Conservation (phyloP, 108 stramenopile species). For the Mediolabrus comicus region DNA sequence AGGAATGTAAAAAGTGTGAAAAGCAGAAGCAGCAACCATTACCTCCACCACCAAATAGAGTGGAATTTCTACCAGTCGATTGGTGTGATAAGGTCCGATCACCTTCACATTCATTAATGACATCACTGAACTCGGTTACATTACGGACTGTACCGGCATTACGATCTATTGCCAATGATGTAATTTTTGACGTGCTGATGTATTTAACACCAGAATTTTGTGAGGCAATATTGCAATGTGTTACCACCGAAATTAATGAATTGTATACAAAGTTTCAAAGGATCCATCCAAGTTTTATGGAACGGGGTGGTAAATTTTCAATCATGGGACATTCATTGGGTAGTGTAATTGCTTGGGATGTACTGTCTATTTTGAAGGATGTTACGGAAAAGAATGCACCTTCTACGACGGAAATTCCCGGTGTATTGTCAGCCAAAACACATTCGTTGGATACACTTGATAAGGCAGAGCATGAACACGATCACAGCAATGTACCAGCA, state of each 20-base stretch:
- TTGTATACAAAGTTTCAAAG: slow-evolving; percentile 55
- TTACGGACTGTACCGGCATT: slow-evolving; percentile 75
- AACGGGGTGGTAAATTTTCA: slow-evolving; percentile 56
- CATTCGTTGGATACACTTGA: slow-evolving; percentile 18
- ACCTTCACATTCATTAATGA: slow-evolving; percentile 58
- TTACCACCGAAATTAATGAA: slow-evolving; percentile 68
- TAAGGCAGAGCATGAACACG: neutral
- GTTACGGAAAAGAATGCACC: slow-evolving; percentile 22
- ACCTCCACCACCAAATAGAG: slow-evolving; percentile 66
- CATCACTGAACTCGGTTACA: slow-evolving; percentile 68
- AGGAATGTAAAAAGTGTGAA: slow-evolving; percentile 57
- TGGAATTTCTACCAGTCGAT: slow-evolving; percentile 83
- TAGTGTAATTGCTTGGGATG: slow-evolving; percentile 86
- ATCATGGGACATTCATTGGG: slow-evolving; percentile 88
- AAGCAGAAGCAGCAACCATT: slow-evolving; percentile 44
- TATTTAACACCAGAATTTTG: slow-evolving; percentile 85
- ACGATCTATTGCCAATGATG: slow-evolving; percentile 85
- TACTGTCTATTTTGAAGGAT: slow-evolving; percentile 71
- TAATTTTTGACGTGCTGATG: slow-evolving; percentile 62
- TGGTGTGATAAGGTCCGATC: slow-evolving; percentile 84
- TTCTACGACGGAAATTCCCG: no score
- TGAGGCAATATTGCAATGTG: slow-evolving; percentile 68
- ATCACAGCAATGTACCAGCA: neutral
- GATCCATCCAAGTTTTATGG: slow-evolving; percentile 60
- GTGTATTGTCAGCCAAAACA: no score